Percentiles rank a stretch among this genome's conserved stretches.
phyloP scores from a whole-genome alignment of 2,329 filamentous ascomycete genomes.

The Aspergillus luchuensis region DNA sequence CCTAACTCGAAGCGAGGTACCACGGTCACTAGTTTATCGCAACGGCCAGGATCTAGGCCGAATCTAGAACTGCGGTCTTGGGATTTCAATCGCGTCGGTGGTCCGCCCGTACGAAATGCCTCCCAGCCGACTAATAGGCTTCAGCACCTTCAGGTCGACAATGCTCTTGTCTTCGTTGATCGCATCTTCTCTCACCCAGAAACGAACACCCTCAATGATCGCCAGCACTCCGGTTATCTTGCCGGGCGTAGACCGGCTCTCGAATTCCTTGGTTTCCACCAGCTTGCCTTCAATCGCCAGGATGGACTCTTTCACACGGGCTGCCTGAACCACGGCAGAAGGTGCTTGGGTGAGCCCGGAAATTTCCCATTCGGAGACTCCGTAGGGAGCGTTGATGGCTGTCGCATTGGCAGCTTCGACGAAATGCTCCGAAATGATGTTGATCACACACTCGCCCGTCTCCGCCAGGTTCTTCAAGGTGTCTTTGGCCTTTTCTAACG shows the following conservation, averaged over 20 bases:
- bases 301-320: constrained; percentile 78
- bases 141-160: constrained; percentile 74
- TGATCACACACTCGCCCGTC: constrained; percentile 76
- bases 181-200: constrained; percentile 89
- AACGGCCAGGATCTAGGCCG: neutral
- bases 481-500: constrained; percentile 69
- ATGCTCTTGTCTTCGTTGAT: constrained; percentile 74
- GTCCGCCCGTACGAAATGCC: constrained; percentile 81
- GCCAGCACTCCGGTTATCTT: constrained; percentile 74
- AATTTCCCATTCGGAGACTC: constrained; percentile 76
- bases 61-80: constrained; percentile 35
- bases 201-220: constrained; percentile 79
- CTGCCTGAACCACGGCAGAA: constrained; percentile 66
- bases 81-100: constrained; percentile 71
- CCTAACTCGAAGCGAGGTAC: neutral
- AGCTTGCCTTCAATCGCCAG: constrained; percentile 81
- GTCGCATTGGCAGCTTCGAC: constrained; percentile 86
- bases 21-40: neutral
- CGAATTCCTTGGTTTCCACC: constrained; percentile 73
- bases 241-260: constrained; percentile 68
- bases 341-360: constrained; percentile 72
- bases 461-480: constrained; percentile 73
- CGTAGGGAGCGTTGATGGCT: constrained; percentile 74
- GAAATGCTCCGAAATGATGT: constrained; percentile 82
- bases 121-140: constrained; percentile 75